phyloP scores from a whole-genome alignment of 768 basidiomycete species.

The Pulveroboletus sp. region DNA sequence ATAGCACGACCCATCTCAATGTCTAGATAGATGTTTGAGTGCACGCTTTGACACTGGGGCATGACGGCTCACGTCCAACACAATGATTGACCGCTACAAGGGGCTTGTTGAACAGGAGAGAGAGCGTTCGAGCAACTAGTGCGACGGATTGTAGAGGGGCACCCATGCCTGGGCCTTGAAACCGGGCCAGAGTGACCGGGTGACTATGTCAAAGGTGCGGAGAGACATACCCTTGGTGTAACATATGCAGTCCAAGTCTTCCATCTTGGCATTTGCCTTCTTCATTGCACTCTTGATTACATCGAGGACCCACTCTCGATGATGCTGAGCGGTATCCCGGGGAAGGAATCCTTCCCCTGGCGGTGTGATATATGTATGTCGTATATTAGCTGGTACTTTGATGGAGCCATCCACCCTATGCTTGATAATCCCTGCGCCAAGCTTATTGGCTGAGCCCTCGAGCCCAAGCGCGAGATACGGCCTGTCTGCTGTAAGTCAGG shows the following conservation, averaged over 20 bases:
- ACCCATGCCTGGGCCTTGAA: constrained; percentile 96
- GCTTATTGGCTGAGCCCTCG: constrained; percentile 97
- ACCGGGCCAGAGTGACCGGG: not conserved
- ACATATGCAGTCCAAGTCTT: constrained; percentile 90
- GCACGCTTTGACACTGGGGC: not conserved
- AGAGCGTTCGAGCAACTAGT: constrained; percentile 85
- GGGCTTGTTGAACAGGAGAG: constrained; percentile 84
- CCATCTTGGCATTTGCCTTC: constrained; percentile 63
- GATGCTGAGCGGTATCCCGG: constrained; percentile 91
- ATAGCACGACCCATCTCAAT: constrained; percentile 98
- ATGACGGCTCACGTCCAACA: constrained; percentile 73
- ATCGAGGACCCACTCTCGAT: constrained; percentile 85
- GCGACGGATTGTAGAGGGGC: constrained; percentile 94
- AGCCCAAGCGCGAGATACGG: constrained; percentile 88
- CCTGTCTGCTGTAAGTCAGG: constrained; percentile 40
- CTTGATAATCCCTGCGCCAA: constrained; percentile 88
- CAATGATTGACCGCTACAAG: constrained; percentile 99
- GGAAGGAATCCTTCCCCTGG: constrained; percentile 98
- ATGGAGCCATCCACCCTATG: constrained; percentile 72
- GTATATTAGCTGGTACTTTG: constrained; percentile 81
- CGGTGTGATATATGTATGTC: constrained; percentile 98
- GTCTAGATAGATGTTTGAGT: constrained; percentile 45
- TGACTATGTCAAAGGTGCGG: not conserved
- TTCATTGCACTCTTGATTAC: constrained; percentile 75
- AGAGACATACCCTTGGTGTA: constrained; percentile 80